Evolutionary conservation across 2,329 filamentous ascomycete genomes (phyloP), one percentile per base, ranked within the genome.

Genomic region (Paraphoma chrysanthemicola): DNA sequence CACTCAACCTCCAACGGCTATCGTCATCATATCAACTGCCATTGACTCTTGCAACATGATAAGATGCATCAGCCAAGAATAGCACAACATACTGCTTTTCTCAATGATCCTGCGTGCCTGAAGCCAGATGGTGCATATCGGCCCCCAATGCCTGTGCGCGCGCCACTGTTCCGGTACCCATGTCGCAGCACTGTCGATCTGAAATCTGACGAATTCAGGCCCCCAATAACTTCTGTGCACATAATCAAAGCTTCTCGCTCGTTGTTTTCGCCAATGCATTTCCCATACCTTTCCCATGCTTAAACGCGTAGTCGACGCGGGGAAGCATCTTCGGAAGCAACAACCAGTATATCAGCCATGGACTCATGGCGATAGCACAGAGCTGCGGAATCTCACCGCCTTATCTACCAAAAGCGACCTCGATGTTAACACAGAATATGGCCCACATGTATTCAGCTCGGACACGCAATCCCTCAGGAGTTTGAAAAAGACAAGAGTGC

Each of bases 301-400:
- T 8, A 23, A 44, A 28, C 39, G 41, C 29, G 18, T 23, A 11
- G 14, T 51, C 38, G 29, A 44, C 30, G n/a, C 29, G n/a, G 30
- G 39, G 7, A 44, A 17, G 33, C 46, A 23, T 31, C 16, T 50
- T 16, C 30, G 46, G 23, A 54, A 38, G n/a, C 46, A 14, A 46
- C 41, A 31, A 10, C 18, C 17, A 18, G 45, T 54, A 14, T 44
- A 49, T 31, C 31, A 45, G 23, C 46, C 48, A 51, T 50, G 52
- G 41, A 31, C 39, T 10, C 41, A 36, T 28, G 31, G 39, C 41
- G 11, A 49, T 10, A 45, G 39, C 18, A 54, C 52, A 3, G 52
- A 54, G 16, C 29, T 49, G 14, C 16, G n/a, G 16, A 36, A 18
- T 23, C 16, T 53, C 6, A 33, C 51, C 18, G 45, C 44, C 16